A percentile compares a stretch with the other conserved stretches of the same genome.
Evolutionary conservation across 805 yeast genomes (phyloP).

Genomic region (Nakazawaea populi): DNA sequence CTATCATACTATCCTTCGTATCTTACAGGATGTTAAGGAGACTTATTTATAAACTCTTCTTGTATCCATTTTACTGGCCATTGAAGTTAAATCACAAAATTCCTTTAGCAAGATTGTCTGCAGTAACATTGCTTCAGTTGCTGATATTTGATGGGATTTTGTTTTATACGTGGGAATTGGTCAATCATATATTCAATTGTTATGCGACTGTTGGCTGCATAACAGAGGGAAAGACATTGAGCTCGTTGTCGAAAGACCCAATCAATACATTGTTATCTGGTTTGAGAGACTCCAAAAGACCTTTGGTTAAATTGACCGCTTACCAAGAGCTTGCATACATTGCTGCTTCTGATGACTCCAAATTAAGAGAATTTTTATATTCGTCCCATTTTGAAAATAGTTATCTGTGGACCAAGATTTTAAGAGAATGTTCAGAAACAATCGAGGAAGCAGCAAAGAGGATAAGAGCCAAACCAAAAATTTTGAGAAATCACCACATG

Average conservation of each 20-base stretch:
- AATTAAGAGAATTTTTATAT: constrained; percentile 49
- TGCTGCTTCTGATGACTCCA: constrained; percentile 41
- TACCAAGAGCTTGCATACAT: constrained; percentile 71
- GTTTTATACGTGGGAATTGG: constrained; percentile 43
- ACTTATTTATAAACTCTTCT: constrained; percentile 33
- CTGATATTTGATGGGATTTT: constrained; percentile 28
- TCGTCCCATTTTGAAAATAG: constrained; percentile 39
- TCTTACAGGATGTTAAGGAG: constrained; percentile 34
- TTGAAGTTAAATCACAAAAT: constrained; percentile 32
- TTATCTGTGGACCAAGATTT: constrained; percentile 50
- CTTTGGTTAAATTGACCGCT: constrained; percentile 55
- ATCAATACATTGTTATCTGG: constrained; percentile 61
- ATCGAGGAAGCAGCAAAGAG: constrained; percentile 43
- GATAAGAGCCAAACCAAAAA: constrained; percentile 22
- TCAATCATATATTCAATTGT: constrained; percentile 54
- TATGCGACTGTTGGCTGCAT: constrained; percentile 70
- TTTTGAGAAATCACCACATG: background rate
- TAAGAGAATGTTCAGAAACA: constrained; percentile 54
- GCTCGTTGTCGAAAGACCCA: constrained; percentile 55
- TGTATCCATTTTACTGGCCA: constrained; percentile 22
- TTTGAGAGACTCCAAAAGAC: constrained; percentile 40
- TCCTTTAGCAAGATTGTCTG: constrained; percentile 33
- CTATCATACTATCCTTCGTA: constrained; percentile 28
- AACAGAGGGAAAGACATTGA: constrained; percentile 57
- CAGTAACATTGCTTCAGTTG: constrained; percentile 23